Evolutionary conservation across 306 rosid genomes (phyloP).

Genomic region (Fagus crenata): DNA sequence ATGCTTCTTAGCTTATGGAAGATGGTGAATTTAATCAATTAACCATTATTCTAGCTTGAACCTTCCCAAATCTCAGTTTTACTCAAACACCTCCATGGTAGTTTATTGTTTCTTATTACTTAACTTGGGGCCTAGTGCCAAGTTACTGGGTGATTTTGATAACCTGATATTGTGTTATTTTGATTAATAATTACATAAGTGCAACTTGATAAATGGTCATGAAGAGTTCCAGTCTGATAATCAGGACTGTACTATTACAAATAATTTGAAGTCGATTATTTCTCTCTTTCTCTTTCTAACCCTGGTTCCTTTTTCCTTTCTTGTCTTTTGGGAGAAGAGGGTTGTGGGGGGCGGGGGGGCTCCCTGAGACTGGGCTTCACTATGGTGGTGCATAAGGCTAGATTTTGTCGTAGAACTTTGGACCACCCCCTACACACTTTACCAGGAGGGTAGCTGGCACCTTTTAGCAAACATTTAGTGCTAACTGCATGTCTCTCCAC

Average conservation of each 20-base stretch:
- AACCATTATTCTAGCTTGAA: no score
- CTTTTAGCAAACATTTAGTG: not conserved
- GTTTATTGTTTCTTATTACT: not conserved
- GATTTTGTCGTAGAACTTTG: not conserved
- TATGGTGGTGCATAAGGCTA: not conserved
- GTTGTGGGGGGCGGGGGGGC: not conserved
- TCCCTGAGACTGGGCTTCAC: not conserved
- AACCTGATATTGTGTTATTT: no score
- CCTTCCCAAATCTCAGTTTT: not conserved
- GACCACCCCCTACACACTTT: not conserved
- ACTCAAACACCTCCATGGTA: not conserved
- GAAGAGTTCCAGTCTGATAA: not conserved
- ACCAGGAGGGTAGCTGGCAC: not conserved
- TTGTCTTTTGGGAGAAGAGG: not conserved
- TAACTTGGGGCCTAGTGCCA: not conserved
- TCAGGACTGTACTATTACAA: not conserved
- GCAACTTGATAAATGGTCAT: not conserved
- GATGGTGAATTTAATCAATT: no score
- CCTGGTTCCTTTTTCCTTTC: not conserved
- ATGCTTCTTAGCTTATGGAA: no score
- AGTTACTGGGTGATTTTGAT: not conserved
- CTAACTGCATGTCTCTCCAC: not conserved
- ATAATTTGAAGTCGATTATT: not conserved
- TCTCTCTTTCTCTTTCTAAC: not conserved
- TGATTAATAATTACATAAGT: not conserved